Conservation (phyloP, 148 eudicot species). For the Heliamphora exappendiculata region DNA sequence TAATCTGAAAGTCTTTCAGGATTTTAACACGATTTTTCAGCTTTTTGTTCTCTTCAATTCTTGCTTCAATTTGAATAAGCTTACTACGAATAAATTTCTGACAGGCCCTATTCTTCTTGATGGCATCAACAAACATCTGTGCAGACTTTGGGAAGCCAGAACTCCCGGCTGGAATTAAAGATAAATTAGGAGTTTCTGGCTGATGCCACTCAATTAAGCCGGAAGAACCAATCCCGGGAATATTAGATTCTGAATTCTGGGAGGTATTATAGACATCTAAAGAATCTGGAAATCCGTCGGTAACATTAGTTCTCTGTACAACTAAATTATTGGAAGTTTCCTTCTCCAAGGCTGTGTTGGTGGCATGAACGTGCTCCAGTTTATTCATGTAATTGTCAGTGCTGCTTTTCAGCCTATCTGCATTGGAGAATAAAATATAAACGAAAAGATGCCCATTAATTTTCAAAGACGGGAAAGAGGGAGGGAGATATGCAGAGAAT, state of each 20-base stretch:
- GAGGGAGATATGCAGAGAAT: background rate
- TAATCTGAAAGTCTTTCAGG: constrained; percentile 53
- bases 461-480: background rate
- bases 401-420: constrained; percentile 23
- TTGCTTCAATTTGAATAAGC: constrained; percentile 57
- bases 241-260: constrained; percentile 13
- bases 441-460: background rate
- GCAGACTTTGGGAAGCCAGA: constrained; percentile 57
- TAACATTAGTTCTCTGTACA: constrained; percentile 28
- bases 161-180: constrained; percentile 18
- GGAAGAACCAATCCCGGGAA: constrained; percentile 13
- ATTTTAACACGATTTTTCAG: constrained; percentile 53
- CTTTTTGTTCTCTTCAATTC: constrained; percentile 59
- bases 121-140: constrained; percentile 69
- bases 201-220: constrained; percentile 22
- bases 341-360: constrained; percentile 33
- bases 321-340: constrained; percentile 28
- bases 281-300: constrained; percentile 35
- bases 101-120: constrained; percentile 79
- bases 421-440: constrained; percentile 10
- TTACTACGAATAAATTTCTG: constrained; percentile 65
- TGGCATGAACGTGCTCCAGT: constrained; percentile 31
- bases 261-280: constrained; percentile 24
- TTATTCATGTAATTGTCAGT: constrained; percentile 8
- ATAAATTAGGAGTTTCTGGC: constrained; percentile 16